These are phyloP conservation scores for Phytophthora cryptogea DNA, from an alignment of 352 stramenopile species.

Conservation along the genomic window DNA sequence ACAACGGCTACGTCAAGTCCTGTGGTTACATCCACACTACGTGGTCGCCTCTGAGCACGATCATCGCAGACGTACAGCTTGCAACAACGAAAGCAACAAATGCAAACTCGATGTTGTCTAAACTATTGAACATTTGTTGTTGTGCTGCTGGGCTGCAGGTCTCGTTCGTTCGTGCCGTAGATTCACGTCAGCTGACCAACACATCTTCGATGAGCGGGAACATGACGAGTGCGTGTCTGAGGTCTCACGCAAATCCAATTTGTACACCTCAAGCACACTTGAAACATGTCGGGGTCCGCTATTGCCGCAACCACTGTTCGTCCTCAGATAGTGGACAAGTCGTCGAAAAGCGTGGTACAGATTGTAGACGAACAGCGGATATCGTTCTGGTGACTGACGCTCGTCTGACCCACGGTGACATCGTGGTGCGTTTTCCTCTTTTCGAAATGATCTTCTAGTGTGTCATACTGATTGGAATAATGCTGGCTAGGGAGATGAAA, in stretches of 20 bases:
- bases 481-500: constrained; percentile 39
- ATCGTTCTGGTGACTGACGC: constrained; percentile 45
- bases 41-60: constrained; percentile 3
- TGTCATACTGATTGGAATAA: neutral
- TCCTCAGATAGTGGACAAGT: constrained; percentile 1
- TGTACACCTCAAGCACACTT: neutral
- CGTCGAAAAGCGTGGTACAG: constrained; percentile 22
- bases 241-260: neutral
- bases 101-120: no score
- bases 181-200: neutral
- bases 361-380: constrained; percentile 27
- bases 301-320: neutral
- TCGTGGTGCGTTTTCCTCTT: constrained; percentile 24
- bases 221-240: neutral
- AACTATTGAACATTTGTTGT: no score
- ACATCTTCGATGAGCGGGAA: neutral
- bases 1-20: constrained; percentile 4
- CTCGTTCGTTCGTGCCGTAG: neutral
- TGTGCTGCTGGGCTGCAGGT: neutral
- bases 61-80: neutral
- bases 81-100: neutral
- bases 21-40: neutral
- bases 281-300: neutral
- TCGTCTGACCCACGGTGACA: constrained; percentile 50
- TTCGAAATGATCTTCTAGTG: neutral